phyloP scores from a whole-genome alignment of 179 eudicot genomes.

The Vitellaria paradoxa region DNA sequence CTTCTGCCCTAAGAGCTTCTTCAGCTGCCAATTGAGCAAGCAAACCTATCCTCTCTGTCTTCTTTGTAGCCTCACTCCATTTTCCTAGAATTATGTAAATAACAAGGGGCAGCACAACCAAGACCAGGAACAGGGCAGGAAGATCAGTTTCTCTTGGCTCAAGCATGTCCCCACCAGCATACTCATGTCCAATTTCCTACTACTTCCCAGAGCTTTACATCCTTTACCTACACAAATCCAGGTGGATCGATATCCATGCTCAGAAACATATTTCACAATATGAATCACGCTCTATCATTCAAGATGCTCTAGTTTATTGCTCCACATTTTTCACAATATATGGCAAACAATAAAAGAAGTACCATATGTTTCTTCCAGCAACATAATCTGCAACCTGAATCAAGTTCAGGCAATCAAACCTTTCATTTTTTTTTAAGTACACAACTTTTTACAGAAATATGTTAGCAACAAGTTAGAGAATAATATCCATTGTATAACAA shows the following conservation, averaged over 20 bases:
- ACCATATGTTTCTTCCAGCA: conserved; percentile 1
- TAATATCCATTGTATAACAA: background rate
- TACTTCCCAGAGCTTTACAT: background rate
- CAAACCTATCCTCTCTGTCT: conserved; percentile 57
- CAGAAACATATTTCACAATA: background rate
- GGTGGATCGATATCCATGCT: background rate
- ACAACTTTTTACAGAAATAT: background rate
- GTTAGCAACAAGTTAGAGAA: background rate
- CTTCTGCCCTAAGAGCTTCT: conserved; percentile 52
- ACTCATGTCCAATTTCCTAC: conserved; percentile 69
- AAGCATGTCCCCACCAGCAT: conserved; percentile 85
- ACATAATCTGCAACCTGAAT: background rate
- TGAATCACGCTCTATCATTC: conserved; percentile 2
- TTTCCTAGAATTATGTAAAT: conserved; percentile 78
- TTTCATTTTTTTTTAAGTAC: background rate
- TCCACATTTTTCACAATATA: conserved; percentile 6
- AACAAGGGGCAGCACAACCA: conserved; percentile 81
- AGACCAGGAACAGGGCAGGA: conserved; percentile 71
- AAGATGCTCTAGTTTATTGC: conserved; percentile 1
- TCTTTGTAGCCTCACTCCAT: conserved; percentile 78
- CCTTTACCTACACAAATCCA: conserved; percentile 1
- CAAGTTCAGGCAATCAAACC: background rate
- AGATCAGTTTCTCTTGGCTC: conserved; percentile 91
- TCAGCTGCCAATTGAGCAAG: conserved; percentile 56
- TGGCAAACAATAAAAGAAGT: background rate